Evolutionary conservation across 306 rosid genomes (phyloP), one percentile per base, ranked within the genome.

Genomic region (Lathyrus aphaca): DNA sequence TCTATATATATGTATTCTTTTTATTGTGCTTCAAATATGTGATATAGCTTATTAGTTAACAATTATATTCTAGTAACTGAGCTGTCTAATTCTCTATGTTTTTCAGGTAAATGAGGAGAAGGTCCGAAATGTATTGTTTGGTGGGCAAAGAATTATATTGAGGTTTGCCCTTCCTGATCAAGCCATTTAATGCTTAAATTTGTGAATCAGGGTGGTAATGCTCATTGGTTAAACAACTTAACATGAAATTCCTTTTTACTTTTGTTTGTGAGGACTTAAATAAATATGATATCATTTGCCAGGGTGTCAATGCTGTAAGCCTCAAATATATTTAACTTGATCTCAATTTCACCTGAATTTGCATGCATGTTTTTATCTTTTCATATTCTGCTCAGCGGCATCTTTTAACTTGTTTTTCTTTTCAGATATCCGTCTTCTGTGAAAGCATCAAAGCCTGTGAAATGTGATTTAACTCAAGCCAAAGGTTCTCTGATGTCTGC

Each of bases 41-140:
- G 42, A 42, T 42, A 64, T 71, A 30, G 50, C 46, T 73, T 56
- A n/a, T n/a, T n/a, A 63, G 55, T 61, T 66, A 48, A 63, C 16
- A 44, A 38, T 79, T 74, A 54, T 54, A 60, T 77, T 62, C 48
- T 61, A 63, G 49, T 70, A 54, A 56, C 10, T 27, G 51, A 71
- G 71, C 48, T 40, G 56, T 59, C 38, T 32, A 15, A 75, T 72
- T 61, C 69, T 10, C 65, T 46, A 75, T 46, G 42, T 49, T 48
- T 58, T 66, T 72, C 83, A 92, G 98, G 95, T 87, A 67, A 92
- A 92, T 37, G 86, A 86, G 46, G 37, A 48, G 68, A 86, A 86
- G 81, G 83, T 70, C 30, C 59, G 17, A 1, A 82, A 75, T 80
- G 77, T 87, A 70, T 71, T 77, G 62, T 67, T 72, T 80, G 91